A percentile compares a stretch with the other conserved stretches of the same genome.
Conservation (phyloP, 1,284 basidiomycete species). For the Earliella scabrosa region DNA sequence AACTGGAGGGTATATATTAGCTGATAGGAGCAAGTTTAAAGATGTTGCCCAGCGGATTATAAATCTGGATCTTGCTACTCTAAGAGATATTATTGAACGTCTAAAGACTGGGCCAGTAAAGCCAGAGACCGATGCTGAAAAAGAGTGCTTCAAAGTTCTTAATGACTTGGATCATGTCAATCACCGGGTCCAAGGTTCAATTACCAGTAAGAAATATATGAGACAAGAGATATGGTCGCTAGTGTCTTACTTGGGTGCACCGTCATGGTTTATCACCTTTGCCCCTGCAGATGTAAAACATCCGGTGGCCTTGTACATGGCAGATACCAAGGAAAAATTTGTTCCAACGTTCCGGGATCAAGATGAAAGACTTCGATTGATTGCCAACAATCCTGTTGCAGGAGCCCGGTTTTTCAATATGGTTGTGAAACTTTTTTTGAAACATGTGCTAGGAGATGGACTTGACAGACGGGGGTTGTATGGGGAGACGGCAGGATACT, state of each 20-base stretch:
- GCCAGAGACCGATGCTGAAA: constrained; percentile 31
- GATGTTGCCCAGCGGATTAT: background rate
- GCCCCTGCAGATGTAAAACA: constrained; percentile 20
- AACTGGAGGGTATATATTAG: no score
- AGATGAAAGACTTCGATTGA: constrained; percentile 3
- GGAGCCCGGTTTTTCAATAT: no score
- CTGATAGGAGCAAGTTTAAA: no score
- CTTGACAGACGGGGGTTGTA: background rate
- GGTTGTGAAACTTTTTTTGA: background rate
- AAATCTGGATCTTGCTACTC: background rate
- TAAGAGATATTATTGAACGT: background rate
- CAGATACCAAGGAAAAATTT: constrained; percentile 1
- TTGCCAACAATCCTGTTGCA: no score
- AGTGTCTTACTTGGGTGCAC: constrained; percentile 8
- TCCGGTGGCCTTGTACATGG: constrained; percentile 8
- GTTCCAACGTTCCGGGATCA: background rate
- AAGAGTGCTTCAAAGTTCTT: constrained; percentile 39
- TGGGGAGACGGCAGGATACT: background rate
- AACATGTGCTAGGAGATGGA: background rate
- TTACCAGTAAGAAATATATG: background rate
- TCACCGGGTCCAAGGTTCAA: background rate
- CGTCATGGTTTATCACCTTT: constrained; percentile 37
- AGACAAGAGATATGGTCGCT: background rate
- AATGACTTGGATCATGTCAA: constrained; percentile 1
- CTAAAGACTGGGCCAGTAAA: background rate